These are phyloP conservation scores for Trichoderma simmonsii DNA, from an alignment of 2,329 filamentous ascomycete genomes.

Conservation along the genomic window DNA sequence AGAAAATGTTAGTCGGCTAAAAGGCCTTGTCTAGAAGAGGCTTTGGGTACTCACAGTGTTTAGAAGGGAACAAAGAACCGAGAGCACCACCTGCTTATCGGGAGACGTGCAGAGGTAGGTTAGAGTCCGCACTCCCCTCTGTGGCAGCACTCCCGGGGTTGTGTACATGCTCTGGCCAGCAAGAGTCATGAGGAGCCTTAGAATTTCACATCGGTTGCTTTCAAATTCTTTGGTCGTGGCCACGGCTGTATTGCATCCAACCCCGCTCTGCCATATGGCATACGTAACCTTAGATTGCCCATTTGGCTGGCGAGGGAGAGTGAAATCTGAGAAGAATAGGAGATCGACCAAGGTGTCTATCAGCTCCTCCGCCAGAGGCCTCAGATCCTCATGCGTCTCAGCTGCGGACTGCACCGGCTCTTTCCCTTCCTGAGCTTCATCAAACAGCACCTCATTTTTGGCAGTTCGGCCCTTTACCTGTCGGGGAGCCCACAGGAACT, in stretches of 20 bases:
- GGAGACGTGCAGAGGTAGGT: constrained; percentile 85
- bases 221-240: constrained; percentile 89
- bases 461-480: constrained; percentile 68
- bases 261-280: constrained; percentile 96
- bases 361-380: constrained; percentile 86
- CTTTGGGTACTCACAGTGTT: constrained; percentile 68
- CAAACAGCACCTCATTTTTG: constrained; percentile 77
- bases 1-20: neutral
- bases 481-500: constrained; percentile 84
- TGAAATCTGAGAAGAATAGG: constrained; percentile 88
- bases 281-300: constrained; percentile 81
- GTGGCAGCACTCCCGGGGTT: constrained; percentile 73
- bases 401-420: constrained; percentile 44
- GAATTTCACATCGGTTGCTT: constrained; percentile 85
- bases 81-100: constrained; percentile 89
- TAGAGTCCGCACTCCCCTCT: constrained; percentile 76
- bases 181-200: constrained; percentile 80
- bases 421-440: constrained; percentile 62
- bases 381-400: constrained; percentile 74
- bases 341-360: constrained; percentile 87
- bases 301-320: constrained; percentile 68
- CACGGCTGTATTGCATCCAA: constrained; percentile 88
- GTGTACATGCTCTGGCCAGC: constrained; percentile 93
- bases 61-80: constrained; percentile 83
- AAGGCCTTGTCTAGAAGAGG: neutral